Evolutionary conservation across 352 stramenopile genomes (phyloP).

Genomic region (Thraustochytrium sp.): DNA sequence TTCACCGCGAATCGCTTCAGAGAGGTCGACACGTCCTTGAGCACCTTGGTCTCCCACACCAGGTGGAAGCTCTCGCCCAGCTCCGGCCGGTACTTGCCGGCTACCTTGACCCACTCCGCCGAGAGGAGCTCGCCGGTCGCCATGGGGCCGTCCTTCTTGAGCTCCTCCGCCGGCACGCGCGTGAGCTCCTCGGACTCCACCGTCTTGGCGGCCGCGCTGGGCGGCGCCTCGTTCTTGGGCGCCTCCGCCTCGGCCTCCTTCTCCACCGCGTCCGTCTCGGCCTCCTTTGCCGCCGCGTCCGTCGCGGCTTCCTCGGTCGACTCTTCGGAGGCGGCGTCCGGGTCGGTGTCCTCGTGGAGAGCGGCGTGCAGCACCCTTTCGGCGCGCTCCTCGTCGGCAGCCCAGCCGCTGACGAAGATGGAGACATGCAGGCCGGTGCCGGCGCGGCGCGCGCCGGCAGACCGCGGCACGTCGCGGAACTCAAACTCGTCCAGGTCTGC

Average conservation of each 20-base stretch:
- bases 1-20: constrained; percentile 9
- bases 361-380: not conserved
- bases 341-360: not conserved
- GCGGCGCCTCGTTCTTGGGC: not conserved
- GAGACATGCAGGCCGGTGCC: constrained; percentile 12
- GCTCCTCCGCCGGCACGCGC: not conserved
- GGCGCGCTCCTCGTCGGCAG: not conserved
- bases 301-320: not conserved
- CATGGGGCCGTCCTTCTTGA: not conserved
- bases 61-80: constrained; percentile 21
- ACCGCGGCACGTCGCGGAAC: not conserved
- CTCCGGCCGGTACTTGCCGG: not conserved
- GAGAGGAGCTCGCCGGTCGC: not conserved
- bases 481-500: constrained; percentile 3
- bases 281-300: not conserved
- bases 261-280: not conserved
- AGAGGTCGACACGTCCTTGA: constrained; percentile 11
- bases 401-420: constrained; percentile 16
- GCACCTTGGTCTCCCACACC: constrained; percentile 25
- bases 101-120: not conserved
- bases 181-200: not conserved
- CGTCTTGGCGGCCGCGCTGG: not conserved
- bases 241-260: not conserved
- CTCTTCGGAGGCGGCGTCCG: not conserved
- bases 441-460: not conserved